Conservation (phyloP, 1,139 yeast species). For the Candida dubliniensis region DNA sequence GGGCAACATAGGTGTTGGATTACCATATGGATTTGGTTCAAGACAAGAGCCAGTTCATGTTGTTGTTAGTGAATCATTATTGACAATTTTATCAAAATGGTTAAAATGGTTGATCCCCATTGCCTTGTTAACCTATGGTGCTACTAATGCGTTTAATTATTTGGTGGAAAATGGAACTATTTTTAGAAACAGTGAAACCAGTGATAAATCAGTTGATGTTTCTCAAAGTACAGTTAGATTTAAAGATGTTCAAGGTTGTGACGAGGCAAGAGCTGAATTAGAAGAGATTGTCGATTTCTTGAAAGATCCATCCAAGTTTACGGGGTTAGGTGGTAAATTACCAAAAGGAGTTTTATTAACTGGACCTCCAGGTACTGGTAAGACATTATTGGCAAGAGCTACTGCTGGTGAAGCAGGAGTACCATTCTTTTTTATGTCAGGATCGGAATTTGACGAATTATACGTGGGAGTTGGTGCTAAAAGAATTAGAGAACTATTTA, state of each 20-base stretch:
- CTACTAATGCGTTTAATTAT: slow-evolving; percentile 71
- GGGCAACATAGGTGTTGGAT: slow-evolving; percentile 21
- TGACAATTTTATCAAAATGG: slow-evolving; percentile 81
- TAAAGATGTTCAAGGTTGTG: slow-evolving; percentile 95
- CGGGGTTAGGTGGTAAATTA: slow-evolving; percentile 93
- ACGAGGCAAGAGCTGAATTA: slow-evolving; percentile 95
- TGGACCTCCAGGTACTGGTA: slow-evolving; percentile 99
- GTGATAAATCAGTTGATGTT: slow-evolving; percentile 79
- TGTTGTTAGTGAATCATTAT: slow-evolving; percentile 78
- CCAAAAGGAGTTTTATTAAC: slow-evolving; percentile 96
- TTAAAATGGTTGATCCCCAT: slow-evolving; percentile 85
- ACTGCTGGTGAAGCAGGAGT: slow-evolving; percentile 99
- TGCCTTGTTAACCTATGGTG: slow-evolving; percentile 71
- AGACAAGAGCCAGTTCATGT: slow-evolving; percentile 85
- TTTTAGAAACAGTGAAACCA: slow-evolving; percentile 71
- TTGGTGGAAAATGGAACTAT: slow-evolving; percentile 84
- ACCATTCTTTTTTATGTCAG: slow-evolving; percentile 97
- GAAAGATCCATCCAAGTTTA: slow-evolving; percentile 93
- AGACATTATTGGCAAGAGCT: slow-evolving; percentile 93
- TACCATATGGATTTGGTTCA: slow-evolving; percentile 46
- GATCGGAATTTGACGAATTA: slow-evolving; percentile 96
- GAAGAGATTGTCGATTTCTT: slow-evolving; percentile 96
- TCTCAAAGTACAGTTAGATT: slow-evolving; percentile 85
- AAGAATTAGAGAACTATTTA: slow-evolving; percentile 89
- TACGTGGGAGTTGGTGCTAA: slow-evolving; percentile 99